Conservation (phyloP, 2,329 filamentous ascomycete genomes). For the Colletotrichum sp. region DNA sequence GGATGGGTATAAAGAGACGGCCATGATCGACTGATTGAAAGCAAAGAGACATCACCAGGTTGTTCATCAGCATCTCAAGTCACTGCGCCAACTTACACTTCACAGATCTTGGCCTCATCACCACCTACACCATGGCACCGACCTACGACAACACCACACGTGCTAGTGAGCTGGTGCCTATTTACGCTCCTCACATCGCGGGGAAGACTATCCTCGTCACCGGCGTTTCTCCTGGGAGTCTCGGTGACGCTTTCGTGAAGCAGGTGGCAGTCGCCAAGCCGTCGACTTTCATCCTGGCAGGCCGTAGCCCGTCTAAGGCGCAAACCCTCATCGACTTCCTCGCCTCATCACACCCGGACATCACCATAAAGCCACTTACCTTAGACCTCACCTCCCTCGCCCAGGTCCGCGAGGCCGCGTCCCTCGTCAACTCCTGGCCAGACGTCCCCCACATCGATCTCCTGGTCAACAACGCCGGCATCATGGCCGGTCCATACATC, state of each 20-base stretch:
- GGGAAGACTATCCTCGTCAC: constrained; percentile 45
- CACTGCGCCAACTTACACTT: not conserved
- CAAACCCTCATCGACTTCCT: constrained; percentile 40
- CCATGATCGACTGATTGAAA: not conserved
- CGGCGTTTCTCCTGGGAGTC: constrained; percentile 41
- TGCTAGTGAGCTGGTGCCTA: constrained; percentile 29
- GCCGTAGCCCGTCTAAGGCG: constrained; percentile 46
- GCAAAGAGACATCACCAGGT: not conserved
- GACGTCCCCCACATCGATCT: constrained; percentile 41
- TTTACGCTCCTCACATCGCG: constrained; percentile 35
- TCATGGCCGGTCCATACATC: constrained; percentile 40
- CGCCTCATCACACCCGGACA: constrained; percentile 30
- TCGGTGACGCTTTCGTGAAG: constrained; percentile 42
- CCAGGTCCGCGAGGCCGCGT: constrained; percentile 42
- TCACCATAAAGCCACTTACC: constrained; percentile 37
- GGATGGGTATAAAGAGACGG: not conserved
- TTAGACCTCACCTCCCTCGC: constrained; percentile 45
- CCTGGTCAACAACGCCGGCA: constrained; percentile 47
- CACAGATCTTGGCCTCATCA: not conserved
- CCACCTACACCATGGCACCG: not conserved
- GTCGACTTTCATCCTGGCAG: constrained; percentile 47
- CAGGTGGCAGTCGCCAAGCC: constrained; percentile 42
- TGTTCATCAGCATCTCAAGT: not conserved
- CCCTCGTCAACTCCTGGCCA: constrained; percentile 34
- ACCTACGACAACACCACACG: constrained; percentile 17